A percentile compares a stretch with the other conserved stretches of the same genome.
Conservation (phyloP, 2,329 filamentous ascomycete genomes). For the Xylariales sp. region DNA sequence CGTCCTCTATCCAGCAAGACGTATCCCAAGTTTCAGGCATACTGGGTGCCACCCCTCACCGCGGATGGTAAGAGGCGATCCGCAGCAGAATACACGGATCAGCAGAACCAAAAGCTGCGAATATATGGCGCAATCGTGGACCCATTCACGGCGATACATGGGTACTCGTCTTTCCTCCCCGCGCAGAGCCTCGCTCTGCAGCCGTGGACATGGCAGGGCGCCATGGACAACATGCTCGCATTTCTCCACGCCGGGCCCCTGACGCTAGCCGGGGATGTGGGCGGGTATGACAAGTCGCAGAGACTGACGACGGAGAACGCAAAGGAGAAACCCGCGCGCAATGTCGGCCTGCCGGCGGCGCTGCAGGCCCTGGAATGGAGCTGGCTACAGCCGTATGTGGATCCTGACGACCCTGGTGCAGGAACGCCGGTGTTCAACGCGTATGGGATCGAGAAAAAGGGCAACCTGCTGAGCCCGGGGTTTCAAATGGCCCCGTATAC, state of each 20-base stretch:
- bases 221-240: constrained; percentile 54
- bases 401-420: not conserved
- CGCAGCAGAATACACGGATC: constrained; percentile 14
- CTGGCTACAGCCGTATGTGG: constrained; percentile 51
- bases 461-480: constrained; percentile 40
- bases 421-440: constrained; percentile 29
- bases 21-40: constrained; percentile 30
- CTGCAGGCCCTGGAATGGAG: constrained; percentile 44
- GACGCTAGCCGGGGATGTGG: constrained; percentile 44
- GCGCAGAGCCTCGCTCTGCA: constrained; percentile 46
- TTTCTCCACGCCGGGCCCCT: constrained; percentile 56
- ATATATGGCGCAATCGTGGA: constrained; percentile 52
- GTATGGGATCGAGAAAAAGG: constrained; percentile 35
- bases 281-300: not conserved
- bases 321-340: not conserved
- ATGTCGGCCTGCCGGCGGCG: constrained; percentile 39
- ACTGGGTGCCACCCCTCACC: constrained; percentile 39
- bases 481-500: constrained; percentile 50
- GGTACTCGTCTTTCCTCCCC: constrained; percentile 52
- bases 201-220: constrained; percentile 53
- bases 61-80: not conserved
- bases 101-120: constrained; percentile 33
- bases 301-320: constrained; percentile 18
- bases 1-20: constrained; percentile 43
- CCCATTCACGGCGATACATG: constrained; percentile 54